Evolutionary conservation across 495 filamentous ascomycete species (phyloP).

Genomic region (Usnea hakonensis): DNA sequence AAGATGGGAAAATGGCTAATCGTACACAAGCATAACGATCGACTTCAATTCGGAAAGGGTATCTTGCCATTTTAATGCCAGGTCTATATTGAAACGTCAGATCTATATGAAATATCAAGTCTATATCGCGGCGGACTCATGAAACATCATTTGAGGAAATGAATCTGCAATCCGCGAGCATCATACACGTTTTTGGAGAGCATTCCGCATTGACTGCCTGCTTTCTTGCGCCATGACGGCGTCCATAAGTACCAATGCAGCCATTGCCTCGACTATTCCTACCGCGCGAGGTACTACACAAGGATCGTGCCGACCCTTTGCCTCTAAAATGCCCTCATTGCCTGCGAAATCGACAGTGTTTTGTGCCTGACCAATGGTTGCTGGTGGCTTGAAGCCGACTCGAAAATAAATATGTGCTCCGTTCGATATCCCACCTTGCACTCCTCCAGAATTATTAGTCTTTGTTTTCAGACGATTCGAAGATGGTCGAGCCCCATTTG

Average conservation of each 20-base stretch:
- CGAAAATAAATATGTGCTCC: slow-evolving; percentile 93
- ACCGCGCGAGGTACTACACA: slow-evolving; percentile 92
- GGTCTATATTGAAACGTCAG: not conserved
- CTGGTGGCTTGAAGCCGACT: slow-evolving; percentile 90
- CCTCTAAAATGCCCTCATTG: slow-evolving; percentile 69
- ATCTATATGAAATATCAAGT: no score
- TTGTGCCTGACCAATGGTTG: slow-evolving; percentile 92
- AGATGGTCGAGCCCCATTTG: slow-evolving; percentile 34
- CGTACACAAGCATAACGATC: no score
- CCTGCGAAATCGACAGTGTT: slow-evolving; percentile 72
- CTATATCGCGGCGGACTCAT: not conserved
- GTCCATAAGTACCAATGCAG: slow-evolving; percentile 84
- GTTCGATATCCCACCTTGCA: slow-evolving; percentile 96
- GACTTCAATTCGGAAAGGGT: no score
- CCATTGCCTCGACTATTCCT: slow-evolving; percentile 96
- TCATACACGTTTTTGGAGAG: not conserved
- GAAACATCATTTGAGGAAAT: not conserved
- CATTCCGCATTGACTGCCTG: slow-evolving; percentile 33
- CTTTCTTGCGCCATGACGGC: slow-evolving; percentile 81
- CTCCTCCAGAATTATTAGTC: slow-evolving; percentile 94
- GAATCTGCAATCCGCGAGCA: not conserved
- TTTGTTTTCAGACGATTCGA: slow-evolving; percentile 65
- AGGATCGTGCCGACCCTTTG: slow-evolving; percentile 93
- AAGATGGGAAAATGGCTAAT: no score
- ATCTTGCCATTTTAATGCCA: not conserved